Percentiles rank a stretch among this genome's conserved stretches.
Evolutionary conservation across 306 rosid species (phyloP).

Genomic region (Glycine latifolia): DNA sequence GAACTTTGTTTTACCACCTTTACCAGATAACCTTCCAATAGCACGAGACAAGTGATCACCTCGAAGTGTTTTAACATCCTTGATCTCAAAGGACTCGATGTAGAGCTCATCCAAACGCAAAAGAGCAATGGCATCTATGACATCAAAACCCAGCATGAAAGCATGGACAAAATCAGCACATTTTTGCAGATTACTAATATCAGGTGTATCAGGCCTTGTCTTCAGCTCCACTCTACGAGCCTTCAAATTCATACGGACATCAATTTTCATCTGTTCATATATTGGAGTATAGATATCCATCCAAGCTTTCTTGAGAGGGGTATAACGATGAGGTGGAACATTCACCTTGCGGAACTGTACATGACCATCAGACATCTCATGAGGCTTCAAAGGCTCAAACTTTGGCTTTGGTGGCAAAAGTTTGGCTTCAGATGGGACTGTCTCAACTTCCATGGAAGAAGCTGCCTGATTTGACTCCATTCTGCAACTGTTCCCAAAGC

Average conservation of each 20-base stretch:
- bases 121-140: slow-evolving; percentile 82
- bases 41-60: slow-evolving; percentile 95
- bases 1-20: slow-evolving; percentile 91
- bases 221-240: slow-evolving; percentile 86
- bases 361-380: slow-evolving; percentile 86
- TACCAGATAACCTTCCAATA: slow-evolving; percentile 87
- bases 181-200: slow-evolving; percentile 79
- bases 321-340: slow-evolving; percentile 81
- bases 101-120: slow-evolving; percentile 86
- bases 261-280: slow-evolving; percentile 87
- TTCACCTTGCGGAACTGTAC: slow-evolving; percentile 83
- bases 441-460: slow-evolving; percentile 69
- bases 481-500: slow-evolving; percentile 35
- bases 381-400: slow-evolving; percentile 80
- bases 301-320: slow-evolving; percentile 90
- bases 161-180: slow-evolving; percentile 95
- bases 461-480: slow-evolving; percentile 67
- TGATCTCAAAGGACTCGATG: slow-evolving; percentile 88
- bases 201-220: slow-evolving; percentile 84
- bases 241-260: slow-evolving; percentile 84
- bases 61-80: slow-evolving; percentile 84
- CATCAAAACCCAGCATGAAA: slow-evolving; percentile 88
- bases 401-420: slow-evolving; percentile 72
- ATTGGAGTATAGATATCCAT: slow-evolving; percentile 83
- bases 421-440: slow-evolving; percentile 45